Percentiles rank a stretch among this genome's conserved stretches.
Evolutionary conservation across 148 eudicot species (phyloP).

Genomic region (Suaeda aralocaspica): DNA sequence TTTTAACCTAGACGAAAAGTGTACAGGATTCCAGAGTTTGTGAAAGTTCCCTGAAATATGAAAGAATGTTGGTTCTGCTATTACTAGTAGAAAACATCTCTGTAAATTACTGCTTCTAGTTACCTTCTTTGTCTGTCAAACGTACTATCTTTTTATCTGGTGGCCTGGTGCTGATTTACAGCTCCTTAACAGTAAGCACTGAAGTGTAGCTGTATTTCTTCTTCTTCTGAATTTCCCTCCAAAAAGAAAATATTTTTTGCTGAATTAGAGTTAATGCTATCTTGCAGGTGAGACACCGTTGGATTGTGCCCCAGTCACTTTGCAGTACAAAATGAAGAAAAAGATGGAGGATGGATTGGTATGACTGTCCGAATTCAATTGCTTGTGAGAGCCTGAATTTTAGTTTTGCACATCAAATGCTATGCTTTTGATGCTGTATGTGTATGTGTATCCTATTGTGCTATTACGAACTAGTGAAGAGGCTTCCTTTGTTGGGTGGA

Average conservation of each 20-base stretch:
- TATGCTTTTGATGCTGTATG: conserved; percentile 7
- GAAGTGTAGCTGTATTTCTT: too few relatives aligned
- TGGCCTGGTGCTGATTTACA: background rate
- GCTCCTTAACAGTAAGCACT: too few relatives aligned
- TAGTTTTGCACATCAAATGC: background rate
- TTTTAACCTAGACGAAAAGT: background rate
- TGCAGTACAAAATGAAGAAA: conserved; percentile 69
- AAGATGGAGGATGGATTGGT: conserved; percentile 49
- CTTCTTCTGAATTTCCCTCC: too few relatives aligned
- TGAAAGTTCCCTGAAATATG: background rate
- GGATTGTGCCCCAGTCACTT: conserved; percentile 77
- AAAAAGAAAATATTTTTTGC: too few relatives aligned
- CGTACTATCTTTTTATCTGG: background rate
- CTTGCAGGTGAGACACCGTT: conserved; percentile 71
- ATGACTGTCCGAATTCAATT: conserved; percentile 10
- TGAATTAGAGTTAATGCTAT: conserved; percentile 5
- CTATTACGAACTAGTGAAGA: conserved; percentile 4
- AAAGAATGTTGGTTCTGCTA: background rate
- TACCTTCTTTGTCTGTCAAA: background rate
- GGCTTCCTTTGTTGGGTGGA: background rate
- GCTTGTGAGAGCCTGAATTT: background rate
- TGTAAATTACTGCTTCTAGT: background rate
- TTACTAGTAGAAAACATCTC: background rate
- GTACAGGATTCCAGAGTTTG: background rate
- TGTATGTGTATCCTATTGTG: conserved; percentile 12